Conservation (phyloP, 257 asterid species). For the Thymus quinquecostatus region DNA sequence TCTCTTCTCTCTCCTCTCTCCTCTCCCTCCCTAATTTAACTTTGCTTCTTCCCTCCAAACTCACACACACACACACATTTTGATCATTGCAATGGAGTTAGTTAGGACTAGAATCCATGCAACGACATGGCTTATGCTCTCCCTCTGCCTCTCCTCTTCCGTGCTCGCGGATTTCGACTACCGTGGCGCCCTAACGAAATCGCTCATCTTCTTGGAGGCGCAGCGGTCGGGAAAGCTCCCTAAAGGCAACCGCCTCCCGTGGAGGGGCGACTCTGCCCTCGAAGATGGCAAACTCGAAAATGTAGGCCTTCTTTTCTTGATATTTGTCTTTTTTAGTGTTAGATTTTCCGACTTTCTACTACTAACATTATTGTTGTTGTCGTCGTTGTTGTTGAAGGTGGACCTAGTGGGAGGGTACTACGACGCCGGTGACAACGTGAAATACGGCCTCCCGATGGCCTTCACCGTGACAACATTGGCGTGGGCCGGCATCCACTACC, state of each 20-base stretch:
- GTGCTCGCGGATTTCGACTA: conserved; percentile 51
- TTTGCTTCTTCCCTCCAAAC: not conserved
- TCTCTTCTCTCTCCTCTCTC: not conserved
- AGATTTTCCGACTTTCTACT: not conserved
- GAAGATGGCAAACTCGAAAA: conserved; percentile 66
- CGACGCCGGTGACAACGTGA: conserved; percentile 88
- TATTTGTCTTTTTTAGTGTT: too few species aligned
- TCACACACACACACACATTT: not conserved
- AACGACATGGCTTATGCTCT: conserved; percentile 40
- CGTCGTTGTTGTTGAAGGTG: conserved; percentile 39
- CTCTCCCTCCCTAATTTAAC: conserved; percentile 7
- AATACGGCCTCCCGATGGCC: conserved; percentile 85
- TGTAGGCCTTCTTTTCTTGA: conserved; percentile 30
- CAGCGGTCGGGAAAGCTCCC: conserved; percentile 95
- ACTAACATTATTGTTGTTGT: not conserved
- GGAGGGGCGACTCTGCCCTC: conserved; percentile 89
- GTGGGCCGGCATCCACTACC: conserved; percentile 63
- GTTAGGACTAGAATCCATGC: conserved; percentile 37
- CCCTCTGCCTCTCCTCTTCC: conserved; percentile 17
- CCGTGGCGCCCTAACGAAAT: conserved; percentile 62
- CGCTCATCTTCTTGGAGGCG: conserved; percentile 78
- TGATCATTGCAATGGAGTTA: conserved; percentile 20
- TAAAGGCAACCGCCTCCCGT: conserved; percentile 48
- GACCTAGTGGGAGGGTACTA: conserved; percentile 90
- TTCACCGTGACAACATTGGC: conserved; percentile 75